phyloP scores from a whole-genome alignment of 164 flowering plant genomes.

The Magnolia officinalis region DNA sequence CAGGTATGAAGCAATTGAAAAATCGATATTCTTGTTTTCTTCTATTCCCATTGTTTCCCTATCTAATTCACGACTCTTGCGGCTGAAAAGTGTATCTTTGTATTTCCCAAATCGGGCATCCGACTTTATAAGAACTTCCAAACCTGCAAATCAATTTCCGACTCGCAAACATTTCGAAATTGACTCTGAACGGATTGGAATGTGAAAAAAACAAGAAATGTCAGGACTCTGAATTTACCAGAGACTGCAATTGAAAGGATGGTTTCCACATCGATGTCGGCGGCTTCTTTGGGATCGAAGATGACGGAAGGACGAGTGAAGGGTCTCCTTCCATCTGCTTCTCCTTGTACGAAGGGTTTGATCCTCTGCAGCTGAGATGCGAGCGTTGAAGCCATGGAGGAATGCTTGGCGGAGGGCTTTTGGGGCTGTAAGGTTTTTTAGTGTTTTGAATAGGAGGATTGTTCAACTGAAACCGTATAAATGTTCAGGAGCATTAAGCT shows the following conservation, averaged over 20 bases:
- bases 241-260: constrained; percentile 48
- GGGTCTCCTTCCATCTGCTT: constrained; percentile 48
- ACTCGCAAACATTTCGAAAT: neutral
- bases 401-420: too few relatives aligned
- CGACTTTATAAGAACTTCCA: constrained; percentile 49
- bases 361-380: constrained; percentile 69
- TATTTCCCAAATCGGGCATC: constrained; percentile 58
- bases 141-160: constrained; percentile 37
- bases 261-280: constrained; percentile 74
- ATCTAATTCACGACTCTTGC: constrained; percentile 61
- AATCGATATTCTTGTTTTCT: constrained; percentile 58
- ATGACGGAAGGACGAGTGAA: constrained; percentile 77
- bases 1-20: constrained; percentile 52
- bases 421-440: too few relatives aligned
- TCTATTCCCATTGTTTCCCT: constrained; percentile 61
- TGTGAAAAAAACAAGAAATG: neutral
- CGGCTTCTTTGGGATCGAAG: constrained; percentile 74
- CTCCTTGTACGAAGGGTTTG: constrained; percentile 36
- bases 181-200: neutral
- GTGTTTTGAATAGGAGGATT: too few relatives aligned
- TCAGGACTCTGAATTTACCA: constrained; percentile 31
- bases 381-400: constrained; percentile 41
- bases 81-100: constrained; percentile 63
- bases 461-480: too few relatives aligned
- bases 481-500: too few relatives aligned